A percentile compares a stretch with the other conserved stretches of the same genome.
Conservation (phyloP, 371 early-diverging fungal genomes). For the Mortierella sp. region DNA sequence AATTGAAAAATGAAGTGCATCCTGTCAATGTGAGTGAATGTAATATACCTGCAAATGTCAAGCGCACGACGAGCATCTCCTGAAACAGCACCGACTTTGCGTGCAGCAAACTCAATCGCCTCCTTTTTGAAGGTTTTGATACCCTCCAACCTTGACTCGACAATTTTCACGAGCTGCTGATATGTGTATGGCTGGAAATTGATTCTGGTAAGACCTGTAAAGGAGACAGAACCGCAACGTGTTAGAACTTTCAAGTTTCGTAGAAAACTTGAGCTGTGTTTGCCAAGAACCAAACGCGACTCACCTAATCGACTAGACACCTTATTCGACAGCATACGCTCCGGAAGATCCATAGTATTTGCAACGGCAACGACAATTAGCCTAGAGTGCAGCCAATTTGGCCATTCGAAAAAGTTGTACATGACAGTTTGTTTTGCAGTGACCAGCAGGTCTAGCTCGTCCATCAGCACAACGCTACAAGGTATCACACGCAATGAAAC, state of each 20-base stretch:
- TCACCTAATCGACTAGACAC: slow-evolving; percentile 93
- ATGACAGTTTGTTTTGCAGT: slow-evolving; percentile 93
- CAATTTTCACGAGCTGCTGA: slow-evolving; percentile 85
- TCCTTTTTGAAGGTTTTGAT: slow-evolving; percentile 79
- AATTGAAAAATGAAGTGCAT: no score
- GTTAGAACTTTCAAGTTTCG: no score
- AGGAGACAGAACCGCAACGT: no score
- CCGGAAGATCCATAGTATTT: slow-evolving; percentile 99
- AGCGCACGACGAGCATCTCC: slow-evolving; percentile 98
- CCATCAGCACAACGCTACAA: slow-evolving; percentile 91
- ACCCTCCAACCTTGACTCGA: slow-evolving; percentile 80
- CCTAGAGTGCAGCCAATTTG: slow-evolving; percentile 82
- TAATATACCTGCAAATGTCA: slow-evolving; percentile 85
- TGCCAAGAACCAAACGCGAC: neutral
- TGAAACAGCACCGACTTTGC: slow-evolving; percentile 94
- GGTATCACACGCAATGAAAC: neutral
- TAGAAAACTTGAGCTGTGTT: no score
- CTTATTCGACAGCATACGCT: slow-evolving; percentile 91
- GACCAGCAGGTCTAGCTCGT: slow-evolving; percentile 97
- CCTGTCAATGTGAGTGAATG: no score
- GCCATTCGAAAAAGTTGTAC: slow-evolving; percentile 99
- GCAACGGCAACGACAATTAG: slow-evolving; percentile 96
- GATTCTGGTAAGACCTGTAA: slow-evolving; percentile 80
- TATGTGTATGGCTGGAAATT: slow-evolving; percentile 92
- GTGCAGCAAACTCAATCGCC: slow-evolving; percentile 93